These are phyloP conservation scores for Ceriops decandra DNA, from an alignment of 345 rosid genomes.

Conservation along the genomic window DNA sequence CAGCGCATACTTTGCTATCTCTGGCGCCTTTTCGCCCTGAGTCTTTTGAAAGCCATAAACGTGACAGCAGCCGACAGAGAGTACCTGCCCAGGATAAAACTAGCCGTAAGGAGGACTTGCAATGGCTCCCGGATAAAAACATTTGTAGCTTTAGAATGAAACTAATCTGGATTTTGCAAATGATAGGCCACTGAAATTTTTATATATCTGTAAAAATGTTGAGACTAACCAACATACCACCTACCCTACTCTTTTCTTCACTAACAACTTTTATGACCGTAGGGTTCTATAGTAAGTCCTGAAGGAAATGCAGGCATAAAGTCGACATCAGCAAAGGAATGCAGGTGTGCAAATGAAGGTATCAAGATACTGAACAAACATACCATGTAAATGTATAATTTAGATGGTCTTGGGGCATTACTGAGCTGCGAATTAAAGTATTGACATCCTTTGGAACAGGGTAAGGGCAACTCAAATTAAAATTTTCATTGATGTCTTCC, in stretches of 20 bases:
- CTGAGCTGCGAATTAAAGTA: conserved; percentile 79
- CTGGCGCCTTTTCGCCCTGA: conserved; percentile 43
- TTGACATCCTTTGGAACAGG: conserved; percentile 87
- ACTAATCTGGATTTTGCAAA: neutral
- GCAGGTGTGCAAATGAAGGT: neutral
- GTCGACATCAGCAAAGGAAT: too few relatives aligned
- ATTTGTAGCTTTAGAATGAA: neutral
- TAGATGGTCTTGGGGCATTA: conserved; percentile 98
- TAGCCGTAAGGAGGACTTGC: neutral
- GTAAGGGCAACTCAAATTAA: conserved; percentile 70
- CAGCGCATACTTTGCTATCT: conserved; percentile 34
- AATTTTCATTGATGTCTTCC: conserved; percentile 68
- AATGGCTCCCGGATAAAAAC: neutral
- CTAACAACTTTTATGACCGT: neutral
- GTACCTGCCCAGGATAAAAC: conserved; percentile 52
- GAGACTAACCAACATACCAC: neutral
- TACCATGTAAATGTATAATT: conserved; percentile 92
- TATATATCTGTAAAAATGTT: neutral
- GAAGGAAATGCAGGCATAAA: neutral
- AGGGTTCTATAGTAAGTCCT: neutral
- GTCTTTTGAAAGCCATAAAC: conserved; percentile 84
- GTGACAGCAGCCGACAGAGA: conserved; percentile 90
- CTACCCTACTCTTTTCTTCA: neutral
- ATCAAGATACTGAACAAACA: conserved; percentile 10
- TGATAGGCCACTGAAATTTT: neutral